Evolutionary conservation across 2,329 filamentous ascomycete species (phyloP).

Genomic region (Trichoderma gracile): DNA sequence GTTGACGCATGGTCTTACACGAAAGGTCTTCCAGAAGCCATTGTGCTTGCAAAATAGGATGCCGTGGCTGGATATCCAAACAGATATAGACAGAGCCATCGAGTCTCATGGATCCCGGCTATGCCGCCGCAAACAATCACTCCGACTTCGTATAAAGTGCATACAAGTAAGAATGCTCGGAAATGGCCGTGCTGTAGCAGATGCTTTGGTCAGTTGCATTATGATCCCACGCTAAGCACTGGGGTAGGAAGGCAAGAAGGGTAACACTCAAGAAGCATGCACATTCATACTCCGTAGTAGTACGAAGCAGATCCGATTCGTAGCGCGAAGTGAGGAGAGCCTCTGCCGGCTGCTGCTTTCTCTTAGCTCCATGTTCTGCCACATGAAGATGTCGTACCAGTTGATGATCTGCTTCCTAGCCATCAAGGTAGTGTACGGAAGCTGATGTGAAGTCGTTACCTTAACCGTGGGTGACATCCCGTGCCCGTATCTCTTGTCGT

Average conservation of each 20-base stretch:
- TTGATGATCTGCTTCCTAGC: slow-evolving; percentile 14
- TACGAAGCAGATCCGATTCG: slow-evolving; percentile 15
- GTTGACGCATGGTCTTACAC: neutral
- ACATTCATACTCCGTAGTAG: neutral
- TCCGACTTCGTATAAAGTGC: neutral
- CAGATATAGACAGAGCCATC: neutral
- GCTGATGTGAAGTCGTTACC: slow-evolving; percentile 5
- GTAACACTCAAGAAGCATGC: neutral
- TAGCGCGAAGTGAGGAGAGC: slow-evolving; percentile 11
- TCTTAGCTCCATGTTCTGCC: neutral
- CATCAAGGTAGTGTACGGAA: neutral
- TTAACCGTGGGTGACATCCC: slow-evolving; percentile 21
- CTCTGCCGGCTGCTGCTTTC: neutral
- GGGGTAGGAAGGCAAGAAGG: neutral
- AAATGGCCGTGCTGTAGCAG: neutral
- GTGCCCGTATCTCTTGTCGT: slow-evolving; percentile 18
- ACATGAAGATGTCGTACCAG: neutral
- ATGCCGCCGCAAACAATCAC: neutral
- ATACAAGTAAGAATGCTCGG: too few species aligned
- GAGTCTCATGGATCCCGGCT: neutral
- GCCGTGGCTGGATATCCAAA: neutral
- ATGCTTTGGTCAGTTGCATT: neutral
- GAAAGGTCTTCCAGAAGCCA: neutral
- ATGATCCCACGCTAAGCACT: neutral
- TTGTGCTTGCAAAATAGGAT: neutral